Base-by-base conservation (phyloP, 179 eudicot species). In the Carnegiea gigantea region DNA sequence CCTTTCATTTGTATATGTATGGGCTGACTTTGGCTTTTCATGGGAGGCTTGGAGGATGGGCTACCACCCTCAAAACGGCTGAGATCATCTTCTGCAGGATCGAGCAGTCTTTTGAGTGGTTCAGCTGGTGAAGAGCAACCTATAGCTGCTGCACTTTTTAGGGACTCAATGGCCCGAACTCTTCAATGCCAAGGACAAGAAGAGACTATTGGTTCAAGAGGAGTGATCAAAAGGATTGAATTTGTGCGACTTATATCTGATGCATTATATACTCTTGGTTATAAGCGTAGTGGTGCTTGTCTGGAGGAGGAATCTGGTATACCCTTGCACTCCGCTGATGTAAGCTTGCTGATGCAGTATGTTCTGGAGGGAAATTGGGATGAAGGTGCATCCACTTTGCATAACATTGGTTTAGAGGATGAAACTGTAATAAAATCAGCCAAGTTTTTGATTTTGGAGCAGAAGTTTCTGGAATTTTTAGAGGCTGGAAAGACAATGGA, bases 261-360 rank as follows among this genome's bases (percentile, higher is more conserved):
- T 57, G 92, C 91, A 59, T 87, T 93, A 40, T 86, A 90, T 82
- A 87, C 92, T 84, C 95, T 92, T 83, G 97, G 97, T 28, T 93
- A 89, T 85, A 80, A 86, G 28, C 87, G 82, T 73, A 84, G 89
- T 33, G 92, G 92, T 71, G 87, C 84, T 18, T 83, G 85, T 79
- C 82, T 93, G 28, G 90, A 93, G 83, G 92, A 90, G 81, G 97
- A 92, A 81, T 90, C 95, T 2, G 94, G 91, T 26, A 88, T 92
- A 81, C 88, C 88, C n/a, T 83, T 89, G 81, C 91, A 87, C 75
- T 79, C 92, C 68, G 78, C 90, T 5, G 74, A 82, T 12, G 90
- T 89, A 70, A 88, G 80, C 76, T 79, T 80, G 81, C 89, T 92
- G 83, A 87, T 83, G 89, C 89, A 89, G 86, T 90, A 89, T 82